phyloP scores from a whole-genome alignment of 2,329 filamentous ascomycete genomes.

The Xylaria sp. region DNA sequence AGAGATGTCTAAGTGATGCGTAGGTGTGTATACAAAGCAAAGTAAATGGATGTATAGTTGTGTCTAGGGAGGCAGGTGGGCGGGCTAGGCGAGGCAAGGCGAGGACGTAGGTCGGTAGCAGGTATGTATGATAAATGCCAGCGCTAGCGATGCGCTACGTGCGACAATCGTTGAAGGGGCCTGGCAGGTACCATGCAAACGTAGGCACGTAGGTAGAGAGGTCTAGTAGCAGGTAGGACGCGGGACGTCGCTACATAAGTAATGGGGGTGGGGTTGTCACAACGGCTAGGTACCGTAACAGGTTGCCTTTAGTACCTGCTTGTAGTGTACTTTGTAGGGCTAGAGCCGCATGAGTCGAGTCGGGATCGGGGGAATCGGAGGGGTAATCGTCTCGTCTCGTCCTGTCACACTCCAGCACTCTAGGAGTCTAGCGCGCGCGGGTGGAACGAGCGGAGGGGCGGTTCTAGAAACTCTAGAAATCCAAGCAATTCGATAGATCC shows the following conservation, averaged over 20 bases:
- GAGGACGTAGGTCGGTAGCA: slow-evolving; percentile 6
- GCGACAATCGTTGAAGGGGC: slow-evolving; percentile 5
- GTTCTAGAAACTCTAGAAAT: slow-evolving; percentile 3
- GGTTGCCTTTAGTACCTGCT: not conserved
- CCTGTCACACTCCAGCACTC: not conserved
- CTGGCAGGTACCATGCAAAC: not conserved
- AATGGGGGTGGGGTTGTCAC: slow-evolving; percentile 29
- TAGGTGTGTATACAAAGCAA: not conserved
- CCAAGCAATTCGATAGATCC: slow-evolving; percentile 1
- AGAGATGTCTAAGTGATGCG: not conserved
- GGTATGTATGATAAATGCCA: not conserved
- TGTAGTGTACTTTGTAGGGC: not conserved
- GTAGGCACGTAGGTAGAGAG: slow-evolving; percentile 9
- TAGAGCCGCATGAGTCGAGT: slow-evolving; percentile 36
- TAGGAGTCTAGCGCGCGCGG: no score
- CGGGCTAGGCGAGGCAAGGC: not conserved
- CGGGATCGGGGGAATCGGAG: slow-evolving; percentile 18
- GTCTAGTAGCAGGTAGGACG: not conserved
- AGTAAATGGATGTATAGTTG: slow-evolving; percentile 14
- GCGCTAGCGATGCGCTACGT: not conserved
- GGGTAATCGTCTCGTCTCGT: not conserved
- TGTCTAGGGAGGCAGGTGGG: slow-evolving; percentile 13
- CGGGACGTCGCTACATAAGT: slow-evolving; percentile 5
- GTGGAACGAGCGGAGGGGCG: slow-evolving; percentile 3
- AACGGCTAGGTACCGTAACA: slow-evolving; percentile 26